These are phyloP conservation scores for Mrakia hoshinonis DNA, from an alignment of 768 basidiomycete genomes.

Conservation along the genomic window DNA sequence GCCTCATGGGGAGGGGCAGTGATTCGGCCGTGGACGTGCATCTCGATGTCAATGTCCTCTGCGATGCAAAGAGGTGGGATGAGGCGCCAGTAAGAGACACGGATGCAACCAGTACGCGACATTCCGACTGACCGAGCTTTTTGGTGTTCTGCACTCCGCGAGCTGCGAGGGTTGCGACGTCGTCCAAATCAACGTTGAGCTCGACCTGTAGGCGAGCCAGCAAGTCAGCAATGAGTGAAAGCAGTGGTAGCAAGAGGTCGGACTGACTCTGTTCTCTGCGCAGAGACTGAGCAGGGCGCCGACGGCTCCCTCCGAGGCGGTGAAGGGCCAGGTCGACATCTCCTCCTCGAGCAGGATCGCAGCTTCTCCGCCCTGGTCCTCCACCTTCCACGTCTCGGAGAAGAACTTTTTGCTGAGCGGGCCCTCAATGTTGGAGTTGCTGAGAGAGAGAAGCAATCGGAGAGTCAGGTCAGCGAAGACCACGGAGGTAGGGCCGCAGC, in stretches of 20 bases:
- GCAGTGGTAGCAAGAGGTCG: not conserved
- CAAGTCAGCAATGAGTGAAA: not conserved
- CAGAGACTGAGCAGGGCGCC: conserved; percentile 12
- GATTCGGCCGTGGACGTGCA: conserved; percentile 22
- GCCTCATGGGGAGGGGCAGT: not conserved
- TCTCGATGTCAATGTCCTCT: conserved; percentile 23
- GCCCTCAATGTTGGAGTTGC: conserved; percentile 10
- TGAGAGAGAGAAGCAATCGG: not conserved
- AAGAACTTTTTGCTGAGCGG: conserved; percentile 12
- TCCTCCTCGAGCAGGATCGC: conserved; percentile 19
- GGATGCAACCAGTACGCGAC: too few species aligned
- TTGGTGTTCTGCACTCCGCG: conserved; percentile 17
- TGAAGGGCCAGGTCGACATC: conserved; percentile 15
- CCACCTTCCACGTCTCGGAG: conserved; percentile 12
- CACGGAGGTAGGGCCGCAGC: not conserved
- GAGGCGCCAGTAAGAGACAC: not conserved
- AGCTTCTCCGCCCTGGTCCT: not conserved
- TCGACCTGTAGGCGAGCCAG: conserved; percentile 3
- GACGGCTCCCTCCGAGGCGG: conserved; percentile 21
- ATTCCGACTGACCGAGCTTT: conserved; percentile 21
- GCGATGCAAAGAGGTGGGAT: too few species aligned
- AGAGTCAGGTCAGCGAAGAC: not conserved
- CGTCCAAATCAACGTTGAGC: conserved; percentile 8
- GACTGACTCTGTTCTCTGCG: conserved; percentile 10
- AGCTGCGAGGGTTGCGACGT: not conserved